Percentiles rank a stretch among this genome's conserved stretches.
Evolutionary conservation across 768 basidiomycete genomes (phyloP).

Genomic region (Gymnopilus dilepis): DNA sequence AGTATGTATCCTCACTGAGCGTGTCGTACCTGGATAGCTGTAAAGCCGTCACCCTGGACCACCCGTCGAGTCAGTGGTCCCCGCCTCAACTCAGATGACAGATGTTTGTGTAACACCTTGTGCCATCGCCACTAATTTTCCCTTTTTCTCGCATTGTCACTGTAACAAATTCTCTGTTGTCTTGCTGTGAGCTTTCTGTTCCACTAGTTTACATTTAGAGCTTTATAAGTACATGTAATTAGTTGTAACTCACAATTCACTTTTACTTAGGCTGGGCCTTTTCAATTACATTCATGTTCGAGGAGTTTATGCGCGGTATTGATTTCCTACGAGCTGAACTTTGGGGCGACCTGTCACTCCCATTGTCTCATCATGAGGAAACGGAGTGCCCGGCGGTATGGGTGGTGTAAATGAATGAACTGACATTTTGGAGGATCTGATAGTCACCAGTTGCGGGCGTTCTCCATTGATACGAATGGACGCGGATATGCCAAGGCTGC

Average conservation of each 20-base stretch:
- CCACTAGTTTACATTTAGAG: constrained; percentile 3
- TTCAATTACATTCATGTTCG: neutral
- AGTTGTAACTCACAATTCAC: neutral
- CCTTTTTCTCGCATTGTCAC: neutral
- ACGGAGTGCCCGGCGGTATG: neutral
- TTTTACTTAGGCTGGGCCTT: neutral
- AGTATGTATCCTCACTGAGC: constrained; percentile 4
- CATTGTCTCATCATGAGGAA: neutral
- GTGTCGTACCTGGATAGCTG: constrained; percentile 2
- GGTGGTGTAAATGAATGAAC: neutral
- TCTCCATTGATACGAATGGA: neutral
- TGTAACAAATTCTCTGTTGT: neutral
- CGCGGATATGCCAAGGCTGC: neutral
- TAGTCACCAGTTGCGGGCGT: neutral
- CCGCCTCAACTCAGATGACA: constrained; percentile 6
- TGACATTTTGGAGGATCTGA: constrained; percentile 3
- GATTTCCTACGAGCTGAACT: neutral
- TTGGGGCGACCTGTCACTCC: neutral
- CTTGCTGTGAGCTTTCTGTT: constrained; percentile 2
- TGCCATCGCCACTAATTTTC: constrained; percentile 1
- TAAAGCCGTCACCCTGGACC: constrained; percentile 3
- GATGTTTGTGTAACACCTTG: neutral
- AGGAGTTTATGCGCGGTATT: neutral
- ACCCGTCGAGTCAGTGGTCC: constrained; percentile 12
- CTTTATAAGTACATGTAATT: constrained; percentile 8